Percentiles rank a stretch among this genome's conserved stretches.
Evolutionary conservation across 2,329 filamentous ascomycete species (phyloP).

Genomic region (Clonostachys chloroleuca): DNA sequence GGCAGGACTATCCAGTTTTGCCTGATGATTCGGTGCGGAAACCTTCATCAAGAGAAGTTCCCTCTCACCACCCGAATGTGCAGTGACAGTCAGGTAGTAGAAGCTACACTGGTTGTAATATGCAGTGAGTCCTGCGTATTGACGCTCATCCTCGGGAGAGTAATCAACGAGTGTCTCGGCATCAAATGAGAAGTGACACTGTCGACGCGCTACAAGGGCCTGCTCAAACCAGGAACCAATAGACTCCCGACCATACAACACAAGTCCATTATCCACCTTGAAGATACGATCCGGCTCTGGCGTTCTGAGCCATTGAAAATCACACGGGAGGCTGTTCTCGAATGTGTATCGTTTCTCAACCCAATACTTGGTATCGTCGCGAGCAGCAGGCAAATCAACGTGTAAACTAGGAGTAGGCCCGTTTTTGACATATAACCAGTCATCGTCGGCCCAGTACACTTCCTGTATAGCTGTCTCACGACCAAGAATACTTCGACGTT

Average conservation of each 20-base stretch:
- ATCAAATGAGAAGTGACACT: slow-evolving; percentile 56
- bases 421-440: slow-evolving; percentile 59
- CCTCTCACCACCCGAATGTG: slow-evolving; percentile 47
- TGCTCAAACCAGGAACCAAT: slow-evolving; percentile 58
- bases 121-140: slow-evolving; percentile 56
- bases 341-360: slow-evolving; percentile 42
- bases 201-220: slow-evolving; percentile 47
- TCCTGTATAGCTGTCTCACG: slow-evolving; percentile 56
- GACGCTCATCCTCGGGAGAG: slow-evolving; percentile 49
- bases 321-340: slow-evolving; percentile 34
- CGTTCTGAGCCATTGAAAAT: slow-evolving; percentile 55
- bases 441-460: slow-evolving; percentile 52
- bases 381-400: slow-evolving; percentile 42
- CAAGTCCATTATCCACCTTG: slow-evolving; percentile 24
- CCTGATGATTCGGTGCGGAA: slow-evolving; percentile 50
- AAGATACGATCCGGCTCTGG: slow-evolving; percentile 52
- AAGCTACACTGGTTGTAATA: slow-evolving; percentile 64
- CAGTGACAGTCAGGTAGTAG: slow-evolving; percentile 58
- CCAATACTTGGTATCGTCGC: slow-evolving; percentile 46
- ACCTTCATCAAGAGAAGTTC: slow-evolving; percentile 54
- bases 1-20: slow-evolving; percentile 37
- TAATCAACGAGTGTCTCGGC: slow-evolving; percentile 53
- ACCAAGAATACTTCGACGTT: slow-evolving; percentile 47
- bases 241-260: slow-evolving; percentile 47
- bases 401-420: slow-evolving; percentile 49